Evolutionary conservation across 176 grass and related monocot species (phyloP), one percentile per base, ranked within the genome.

Genomic region (Triticum urartu): DNA sequence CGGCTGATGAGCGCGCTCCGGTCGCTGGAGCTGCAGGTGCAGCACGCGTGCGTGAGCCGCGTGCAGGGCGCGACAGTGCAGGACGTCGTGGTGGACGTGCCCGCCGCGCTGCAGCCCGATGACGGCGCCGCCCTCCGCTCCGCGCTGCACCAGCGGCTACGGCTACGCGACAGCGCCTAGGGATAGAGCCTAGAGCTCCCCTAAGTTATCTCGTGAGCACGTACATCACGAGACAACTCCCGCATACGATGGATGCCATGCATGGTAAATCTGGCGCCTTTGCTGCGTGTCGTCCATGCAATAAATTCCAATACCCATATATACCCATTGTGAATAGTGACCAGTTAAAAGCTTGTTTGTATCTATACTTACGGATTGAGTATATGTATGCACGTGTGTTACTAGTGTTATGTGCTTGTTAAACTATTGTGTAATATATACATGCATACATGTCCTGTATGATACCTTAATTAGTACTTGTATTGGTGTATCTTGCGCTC

Each of bases 1-100:
- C 21, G 80, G 64, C 88, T 97, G 76, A 97, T 97, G 94, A 54
- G 64, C 68, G 88, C 87, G 40, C 81, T 97, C 25, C 75, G 82
- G 3, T 78, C 88, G 5, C 83, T 94, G 47, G 88, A 90, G 11
- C 59, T 94, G 56, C 86, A 42, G 50, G 87, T 94, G 24, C 82
- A 86, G 61, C 92, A 94, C 86, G 92, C 92, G 11, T 88, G 87
- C 76, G 69, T 97, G 11, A 82, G 68, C 52, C 84, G 87, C 62
- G 52, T 90, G 79, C 87, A 83, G 40, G 92, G 88, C 39, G 11
- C 85, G n/a, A 88, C 90, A 7, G 89, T 97, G 70, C 92, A 92
- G 81, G 91, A 97, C 33, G 86, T 89, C 30, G 76, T 90, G 8
- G 90, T 92, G 35, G 88, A 85, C 66, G 90, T 92, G 70, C 87